Percentiles rank a stretch among this genome's conserved stretches.
phyloP scores from a whole-genome alignment of 257 asterid species.

The Nicotiana obtusifolia region DNA sequence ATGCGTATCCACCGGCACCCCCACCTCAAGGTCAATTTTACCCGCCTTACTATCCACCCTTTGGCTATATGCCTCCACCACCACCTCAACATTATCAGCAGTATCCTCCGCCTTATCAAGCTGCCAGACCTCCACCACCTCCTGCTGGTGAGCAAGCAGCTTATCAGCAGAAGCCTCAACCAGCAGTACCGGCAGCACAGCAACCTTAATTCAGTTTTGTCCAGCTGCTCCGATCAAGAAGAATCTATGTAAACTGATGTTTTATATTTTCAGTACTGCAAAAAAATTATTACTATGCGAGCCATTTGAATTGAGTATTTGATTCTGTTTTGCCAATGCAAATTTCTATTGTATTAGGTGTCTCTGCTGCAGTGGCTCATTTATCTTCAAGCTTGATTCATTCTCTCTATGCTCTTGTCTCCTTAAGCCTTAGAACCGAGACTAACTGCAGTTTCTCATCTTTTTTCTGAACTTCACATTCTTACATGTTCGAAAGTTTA shows the following conservation, averaged over 20 bases:
- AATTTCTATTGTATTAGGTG: neutral
- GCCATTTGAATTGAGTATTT: neutral
- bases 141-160: conserved; percentile 32
- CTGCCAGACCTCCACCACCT: conserved; percentile 49
- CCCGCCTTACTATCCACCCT: conserved; percentile 56
- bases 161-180: conserved; percentile 39
- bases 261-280: neutral
- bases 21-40: conserved; percentile 77
- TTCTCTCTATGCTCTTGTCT: too few relatives aligned
- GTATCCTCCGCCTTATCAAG: conserved; percentile 37
- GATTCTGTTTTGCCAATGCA: neutral
- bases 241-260: neutral
- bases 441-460: too few relatives aligned
- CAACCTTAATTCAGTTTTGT: conserved; percentile 12
- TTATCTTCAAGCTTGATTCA: neutral
- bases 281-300: neutral
- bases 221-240: neutral
- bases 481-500: too few relatives aligned
- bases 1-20: conserved; percentile 46
- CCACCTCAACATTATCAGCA: conserved; percentile 56
- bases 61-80: conserved; percentile 63
- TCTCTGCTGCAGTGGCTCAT: neutral
- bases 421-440: too few relatives aligned
- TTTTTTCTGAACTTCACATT: neutral
- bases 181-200: conserved; percentile 26